These are phyloP conservation scores for Obba rivulosa DNA, from an alignment of 768 basidiomycete species.

Conservation along the genomic window DNA sequence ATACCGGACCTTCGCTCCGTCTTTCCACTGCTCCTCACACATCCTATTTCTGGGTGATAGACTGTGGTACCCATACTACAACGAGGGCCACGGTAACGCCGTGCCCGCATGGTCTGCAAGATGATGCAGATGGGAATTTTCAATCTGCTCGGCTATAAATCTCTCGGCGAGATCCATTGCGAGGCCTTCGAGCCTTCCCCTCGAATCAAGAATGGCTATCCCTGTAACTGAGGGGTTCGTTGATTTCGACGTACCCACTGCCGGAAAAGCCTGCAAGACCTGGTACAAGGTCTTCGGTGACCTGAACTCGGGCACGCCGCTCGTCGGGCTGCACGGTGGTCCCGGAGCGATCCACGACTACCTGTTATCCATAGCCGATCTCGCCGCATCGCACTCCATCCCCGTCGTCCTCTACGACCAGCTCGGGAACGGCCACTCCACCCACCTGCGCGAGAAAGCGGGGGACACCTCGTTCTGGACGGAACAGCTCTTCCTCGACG, in stretches of 20 bases:
- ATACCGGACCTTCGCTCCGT: too few species aligned
- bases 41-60: too few species aligned
- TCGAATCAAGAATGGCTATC: too few species aligned
- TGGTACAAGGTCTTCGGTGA: constrained; percentile 42
- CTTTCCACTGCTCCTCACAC: too few species aligned
- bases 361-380: constrained; percentile 32
- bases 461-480: constrained; percentile 34
- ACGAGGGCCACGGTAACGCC: too few species aligned
- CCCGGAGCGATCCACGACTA: constrained; percentile 39
- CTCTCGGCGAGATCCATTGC: too few species aligned
- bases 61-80: too few species aligned
- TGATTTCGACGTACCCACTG: constrained; percentile 10
- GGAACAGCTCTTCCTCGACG: constrained; percentile 45
- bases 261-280: constrained; percentile 30
- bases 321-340: constrained; percentile 44
- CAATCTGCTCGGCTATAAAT: too few species aligned
- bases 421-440: constrained; percentile 41
- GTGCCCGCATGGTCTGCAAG: too few species aligned
- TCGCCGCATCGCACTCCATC: constrained; percentile 23
- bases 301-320: constrained; percentile 28
- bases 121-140: too few species aligned
- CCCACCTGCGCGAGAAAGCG: constrained; percentile 34
- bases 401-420: constrained; percentile 50
- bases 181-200: too few species aligned
- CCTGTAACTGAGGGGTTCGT: background rate